Evolutionary conservation across 352 stramenopile species (phyloP), one percentile per base, ranked within the genome.

Genomic region (Phytophthora capsici): DNA sequence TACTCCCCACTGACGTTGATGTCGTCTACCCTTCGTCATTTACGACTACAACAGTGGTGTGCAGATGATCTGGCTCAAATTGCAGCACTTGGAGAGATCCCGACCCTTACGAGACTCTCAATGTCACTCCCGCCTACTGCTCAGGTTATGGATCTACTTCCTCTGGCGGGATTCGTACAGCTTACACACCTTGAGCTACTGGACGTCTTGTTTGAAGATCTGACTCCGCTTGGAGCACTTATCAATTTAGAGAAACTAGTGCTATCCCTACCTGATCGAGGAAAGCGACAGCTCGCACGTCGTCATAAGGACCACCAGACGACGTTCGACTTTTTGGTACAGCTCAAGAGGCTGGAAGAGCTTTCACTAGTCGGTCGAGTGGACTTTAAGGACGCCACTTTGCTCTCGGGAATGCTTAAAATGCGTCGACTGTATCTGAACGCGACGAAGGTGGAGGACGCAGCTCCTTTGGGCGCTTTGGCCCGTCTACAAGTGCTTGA

Each of bases 341-440:
- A 69, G 17, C 57, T 88, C 0, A 71, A 52, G 23, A 57, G 77
- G 19, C 43, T 90, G 13, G 52, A 84, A 41, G 75, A 81, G 57
- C 69, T 90, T 2, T 84, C 67, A 28, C 49, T 90, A 10, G 73
- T 71, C 2, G 81, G 81, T 8, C 81, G 81, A 1, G 78, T 88
- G 22, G 81, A 90, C 47, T 88, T 90, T 37, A 82, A 82, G n/a
- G 77, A 88, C 38, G 64, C 71, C 6, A 28, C 60, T 1, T 37
- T 82, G 17, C 67, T 90, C 10, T 74, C 59, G 4, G 60, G 54
- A 9, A 63, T 88, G 57, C 46, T 28, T 14, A 76, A 73, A 54
- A 72, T 90, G 52, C 68, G 73, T 36, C 66, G 68, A 32, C 45
- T 90, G 25, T 82, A 61, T 41, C 57, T 90, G 3, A 80, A 86